Conservation (phyloP, 1,284 basidiomycete species). For the Meripilus lineatus region DNA sequence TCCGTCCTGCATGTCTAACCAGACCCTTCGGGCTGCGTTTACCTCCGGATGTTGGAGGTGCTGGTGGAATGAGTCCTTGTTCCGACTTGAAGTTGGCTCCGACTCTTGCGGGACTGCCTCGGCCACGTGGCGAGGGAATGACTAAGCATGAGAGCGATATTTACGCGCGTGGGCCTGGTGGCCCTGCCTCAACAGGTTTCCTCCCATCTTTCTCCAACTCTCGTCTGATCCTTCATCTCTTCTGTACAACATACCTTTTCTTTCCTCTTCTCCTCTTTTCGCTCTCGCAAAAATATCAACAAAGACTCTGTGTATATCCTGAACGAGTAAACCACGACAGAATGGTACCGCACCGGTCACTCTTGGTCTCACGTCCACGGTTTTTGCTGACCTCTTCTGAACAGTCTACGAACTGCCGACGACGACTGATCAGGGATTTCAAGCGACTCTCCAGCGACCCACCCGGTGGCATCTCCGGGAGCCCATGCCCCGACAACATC, state of each 20-base stretch:
- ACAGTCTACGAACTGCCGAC: conserved; percentile 84
- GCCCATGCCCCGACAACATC: conserved; percentile 96
- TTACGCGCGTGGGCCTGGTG: no score
- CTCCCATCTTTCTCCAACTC: neutral
- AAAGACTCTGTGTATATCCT: no score
- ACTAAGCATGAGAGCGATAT: no score
- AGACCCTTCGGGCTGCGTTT: neutral
- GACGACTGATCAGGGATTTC: conserved; percentile 93
- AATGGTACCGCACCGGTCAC: no score
- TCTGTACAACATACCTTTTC: neutral
- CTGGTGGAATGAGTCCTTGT: neutral
- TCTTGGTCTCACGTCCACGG: no score
- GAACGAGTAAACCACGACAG: no score
- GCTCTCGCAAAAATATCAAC: no score
- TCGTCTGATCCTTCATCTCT: neutral
- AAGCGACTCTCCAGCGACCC: conserved; percentile 93
- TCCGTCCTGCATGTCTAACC: conserved; percentile 47
- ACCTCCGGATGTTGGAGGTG: neutral
- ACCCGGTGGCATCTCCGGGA: conserved; percentile 93
- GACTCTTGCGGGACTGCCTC: no score
- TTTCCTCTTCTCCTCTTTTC: neutral
- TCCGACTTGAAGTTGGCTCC: no score
- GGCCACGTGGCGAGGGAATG: no score
- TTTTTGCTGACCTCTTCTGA: no score
- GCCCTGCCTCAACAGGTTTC: no score